These are phyloP conservation scores for Coniochaeta hoffmannii DNA, from an alignment of 2,329 filamentous ascomycete genomes.

Conservation along the genomic window DNA sequence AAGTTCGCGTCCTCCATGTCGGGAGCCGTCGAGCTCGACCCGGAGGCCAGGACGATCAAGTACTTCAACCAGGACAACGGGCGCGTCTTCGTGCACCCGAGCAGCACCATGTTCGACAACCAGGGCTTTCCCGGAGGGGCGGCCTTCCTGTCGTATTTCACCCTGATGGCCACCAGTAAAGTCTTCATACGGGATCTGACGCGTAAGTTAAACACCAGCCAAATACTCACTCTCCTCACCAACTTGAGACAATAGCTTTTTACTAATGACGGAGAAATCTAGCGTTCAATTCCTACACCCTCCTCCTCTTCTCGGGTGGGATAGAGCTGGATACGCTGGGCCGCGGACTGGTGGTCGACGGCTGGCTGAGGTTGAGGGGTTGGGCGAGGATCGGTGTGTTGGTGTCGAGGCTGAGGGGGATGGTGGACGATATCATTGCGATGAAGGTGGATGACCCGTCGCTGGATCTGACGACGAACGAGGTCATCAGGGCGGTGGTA, in stretches of 20 bases:
- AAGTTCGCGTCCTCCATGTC: conserved; percentile 85
- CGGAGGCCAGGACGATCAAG: conserved; percentile 84
- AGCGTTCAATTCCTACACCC: conserved; percentile 83
- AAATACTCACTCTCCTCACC: background rate
- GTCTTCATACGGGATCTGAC: conserved; percentile 88
- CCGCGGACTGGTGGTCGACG: conserved; percentile 81
- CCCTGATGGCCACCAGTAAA: conserved; percentile 85
- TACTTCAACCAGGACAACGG: conserved; percentile 84
- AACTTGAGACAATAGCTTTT: background rate
- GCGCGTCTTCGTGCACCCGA: conserved; percentile 88
- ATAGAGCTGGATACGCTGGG: conserved; percentile 84
- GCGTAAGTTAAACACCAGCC: conserved; percentile 61
- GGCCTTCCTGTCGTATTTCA: conserved; percentile 82
- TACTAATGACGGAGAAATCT: background rate
- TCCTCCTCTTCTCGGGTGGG: conserved; percentile 80
- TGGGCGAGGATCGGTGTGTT: conserved; percentile 95
- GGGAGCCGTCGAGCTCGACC: conserved; percentile 87
- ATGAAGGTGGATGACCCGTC: conserved; percentile 71
- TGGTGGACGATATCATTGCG: conserved; percentile 81
- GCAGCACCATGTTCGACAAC: conserved; percentile 75
- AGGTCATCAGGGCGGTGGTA: conserved; percentile 70
- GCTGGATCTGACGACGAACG: conserved; percentile 47
- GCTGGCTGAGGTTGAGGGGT: conserved; percentile 77
- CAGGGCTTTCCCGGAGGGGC: conserved; percentile 70
- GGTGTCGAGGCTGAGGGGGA: conserved; percentile 70